Evolutionary conservation across 805 yeast species (phyloP).

Genomic region (Isabelozyma gotoi): DNA sequence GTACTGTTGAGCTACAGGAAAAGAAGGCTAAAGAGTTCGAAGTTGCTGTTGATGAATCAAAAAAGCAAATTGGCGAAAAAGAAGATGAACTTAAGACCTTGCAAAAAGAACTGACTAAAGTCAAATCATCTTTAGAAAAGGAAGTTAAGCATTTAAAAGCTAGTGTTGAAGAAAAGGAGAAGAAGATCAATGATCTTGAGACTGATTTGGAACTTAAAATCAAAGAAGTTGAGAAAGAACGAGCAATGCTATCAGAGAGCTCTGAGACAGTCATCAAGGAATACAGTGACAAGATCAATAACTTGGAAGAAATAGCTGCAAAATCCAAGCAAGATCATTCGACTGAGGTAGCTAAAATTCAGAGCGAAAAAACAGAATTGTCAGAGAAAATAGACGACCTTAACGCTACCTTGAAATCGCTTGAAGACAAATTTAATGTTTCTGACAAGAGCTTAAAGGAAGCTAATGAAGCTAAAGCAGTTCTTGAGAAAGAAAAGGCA

Average conservation of each 20-base stretch:
- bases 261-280: slow-evolving; percentile 52
- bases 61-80: neutral
- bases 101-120: slow-evolving; percentile 15
- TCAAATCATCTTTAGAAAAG: slow-evolving; percentile 14
- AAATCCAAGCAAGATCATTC: slow-evolving; percentile 12
- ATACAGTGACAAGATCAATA: slow-evolving; percentile 45
- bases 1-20: neutral
- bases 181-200: slow-evolving; percentile 25
- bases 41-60: neutral
- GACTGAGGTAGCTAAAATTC: slow-evolving; percentile 2
- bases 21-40: neutral
- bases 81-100: slow-evolving; percentile 1
- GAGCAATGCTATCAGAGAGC: slow-evolving; percentile 45
- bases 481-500: slow-evolving; percentile 9
- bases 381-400: slow-evolving; percentile 1
- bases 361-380: slow-evolving; percentile 6
- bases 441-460: slow-evolving; percentile 7
- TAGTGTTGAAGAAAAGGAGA: slow-evolving; percentile 20
- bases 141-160: slow-evolving; percentile 15
- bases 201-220: slow-evolving; percentile 35
- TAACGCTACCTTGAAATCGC: neutral
- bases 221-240: slow-evolving; percentile 50
- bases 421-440: slow-evolving; percentile 4
- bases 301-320: slow-evolving; percentile 36
- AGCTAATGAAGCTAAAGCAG: neutral